Evolutionary conservation across 2,329 filamentous ascomycete species (phyloP), one percentile per base, ranked within the genome.

Genomic region (Helicocarpus griseus): DNA sequence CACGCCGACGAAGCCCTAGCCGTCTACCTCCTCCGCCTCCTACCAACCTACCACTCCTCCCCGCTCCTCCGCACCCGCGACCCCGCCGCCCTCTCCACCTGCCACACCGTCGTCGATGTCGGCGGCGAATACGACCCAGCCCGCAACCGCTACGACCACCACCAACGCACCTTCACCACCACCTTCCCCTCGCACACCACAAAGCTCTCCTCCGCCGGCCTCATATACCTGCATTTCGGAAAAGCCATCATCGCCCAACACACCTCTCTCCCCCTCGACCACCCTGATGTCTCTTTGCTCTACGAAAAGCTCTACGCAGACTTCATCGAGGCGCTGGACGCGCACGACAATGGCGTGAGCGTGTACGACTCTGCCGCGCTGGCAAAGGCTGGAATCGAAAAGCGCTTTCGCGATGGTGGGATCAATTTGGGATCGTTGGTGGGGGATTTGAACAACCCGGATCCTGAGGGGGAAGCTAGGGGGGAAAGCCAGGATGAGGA

Each of bases 1-100:
- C 93, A 98, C 75, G 93, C 93, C 68, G 93, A 98, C 71, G 93
- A 98, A 75, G 91, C 93, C 55, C 82, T 98, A 40, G 93, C 93
- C 53, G 90, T 98, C 58, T 89, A 95, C 77, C 89, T 98, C 77
- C 86, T 98, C 60, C 89, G 89, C 58, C 80, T 86, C 52, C 85
- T 97, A 17, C 91, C 93, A 21, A 74, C 83, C 53, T 98, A 97
- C 76, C 69, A 77, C 51, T 73, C 78, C 60, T 84, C 89, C 24
- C 68, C 77, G 40, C 85, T 98, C 40, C 77, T 95, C 48, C 89
- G 93, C 61, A 95, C 90, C 45, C 87, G 93, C 63, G 89, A 98
- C 69, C 82, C 89, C 17, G 78, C 81, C 24, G 68, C 85, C 29
- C 84, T 98, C 36, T 79, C 82, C 38, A 81, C 79, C 54, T 96